Base-by-base conservation (phyloP, 169 alveolate genomes). In the Eimeria maxima region DNA sequence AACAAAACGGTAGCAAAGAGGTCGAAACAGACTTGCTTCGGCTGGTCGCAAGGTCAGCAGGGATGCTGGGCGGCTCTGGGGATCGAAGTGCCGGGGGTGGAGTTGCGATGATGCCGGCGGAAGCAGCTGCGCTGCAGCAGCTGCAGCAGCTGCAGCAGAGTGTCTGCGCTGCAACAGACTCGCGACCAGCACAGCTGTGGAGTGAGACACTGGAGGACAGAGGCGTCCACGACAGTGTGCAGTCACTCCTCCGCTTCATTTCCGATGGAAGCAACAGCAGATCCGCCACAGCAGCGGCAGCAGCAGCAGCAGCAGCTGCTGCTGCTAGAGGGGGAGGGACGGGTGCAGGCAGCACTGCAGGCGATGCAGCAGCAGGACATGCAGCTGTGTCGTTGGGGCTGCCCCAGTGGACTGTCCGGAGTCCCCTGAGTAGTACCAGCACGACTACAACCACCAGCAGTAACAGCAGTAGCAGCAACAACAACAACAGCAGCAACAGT, bases 221-320 rank as follows among this genome's bases (percentile, higher is more conserved):
- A 20, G 50, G 65, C 65, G 18, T 33, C n/a, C 33, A 27, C n/a
- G 65, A 78, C 42, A 22, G 89, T 29, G 60, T 78, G 67, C 44
- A 44, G 14, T 20, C 65, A 53, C 14, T 78, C 13, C n/a, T n/a
- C 69, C 65, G 89, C 65, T 18, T 78, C 2, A 20, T 78, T 29
- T 22, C 89, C 8, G 89, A 78, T 42, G 89, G 47, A 8, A 78
- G 18, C 65, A 42, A 33, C 53, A 29, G 22, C 42, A 29, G 24
- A 5, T 10, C 86, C 13, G 50, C 86, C 29, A 16, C 86, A 74
- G 47, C 86, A 74, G 86, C 89, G 44, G 24, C 89, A 78, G 89
- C 89, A 78, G 24, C 89, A 78, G 89, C 63, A 78, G 89, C 89
- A 4, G 57, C 67, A 4, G 89, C 42, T 44, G 89, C 60, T 8